A percentile compares a stretch with the other conserved stretches of the same genome.
Conservation (phyloP, 179 eudicot genomes). For the Nepenthes alata region DNA sequence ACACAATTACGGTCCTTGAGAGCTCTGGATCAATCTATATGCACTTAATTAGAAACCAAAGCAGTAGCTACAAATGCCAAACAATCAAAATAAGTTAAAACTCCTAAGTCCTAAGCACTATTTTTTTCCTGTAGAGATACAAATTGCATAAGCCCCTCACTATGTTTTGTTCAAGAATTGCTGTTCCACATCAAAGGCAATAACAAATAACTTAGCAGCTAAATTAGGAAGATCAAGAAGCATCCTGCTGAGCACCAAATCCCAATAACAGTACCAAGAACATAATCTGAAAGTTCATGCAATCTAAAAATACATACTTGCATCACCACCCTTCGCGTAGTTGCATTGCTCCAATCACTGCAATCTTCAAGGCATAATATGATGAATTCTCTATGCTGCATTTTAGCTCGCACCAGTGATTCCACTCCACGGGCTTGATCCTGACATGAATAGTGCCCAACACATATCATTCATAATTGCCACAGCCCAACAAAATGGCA, state of each 20-base stretch:
- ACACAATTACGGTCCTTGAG: slow-evolving; percentile 85
- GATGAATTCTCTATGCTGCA: slow-evolving; percentile 93
- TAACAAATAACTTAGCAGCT: neutral
- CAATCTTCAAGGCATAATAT: slow-evolving; percentile 96
- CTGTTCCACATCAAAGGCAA: neutral
- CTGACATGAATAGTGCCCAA: slow-evolving; percentile 19
- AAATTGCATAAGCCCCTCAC: neutral
- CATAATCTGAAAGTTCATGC: neutral
- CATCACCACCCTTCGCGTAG: slow-evolving; percentile 93
- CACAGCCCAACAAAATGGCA: neutral
- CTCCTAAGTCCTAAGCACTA: neutral
- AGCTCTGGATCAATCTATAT: slow-evolving; percentile 94
- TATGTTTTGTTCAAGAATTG: neutral
- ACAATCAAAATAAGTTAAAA: neutral
- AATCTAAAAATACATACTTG: slow-evolving; percentile 42
- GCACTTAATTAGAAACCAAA: slow-evolving; percentile 5
- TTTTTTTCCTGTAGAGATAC: neutral
- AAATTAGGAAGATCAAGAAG: neutral
- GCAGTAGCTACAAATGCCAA: no score
- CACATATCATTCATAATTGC: neutral
- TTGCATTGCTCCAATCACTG: slow-evolving; percentile 95
- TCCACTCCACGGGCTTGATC: slow-evolving; percentile 94
- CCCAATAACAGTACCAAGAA: neutral
- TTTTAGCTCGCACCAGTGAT: slow-evolving; percentile 88
- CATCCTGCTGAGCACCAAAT: no score